phyloP scores from a whole-genome alignment of 768 basidiomycete genomes.

The Hortiboletus flavorubellus region DNA sequence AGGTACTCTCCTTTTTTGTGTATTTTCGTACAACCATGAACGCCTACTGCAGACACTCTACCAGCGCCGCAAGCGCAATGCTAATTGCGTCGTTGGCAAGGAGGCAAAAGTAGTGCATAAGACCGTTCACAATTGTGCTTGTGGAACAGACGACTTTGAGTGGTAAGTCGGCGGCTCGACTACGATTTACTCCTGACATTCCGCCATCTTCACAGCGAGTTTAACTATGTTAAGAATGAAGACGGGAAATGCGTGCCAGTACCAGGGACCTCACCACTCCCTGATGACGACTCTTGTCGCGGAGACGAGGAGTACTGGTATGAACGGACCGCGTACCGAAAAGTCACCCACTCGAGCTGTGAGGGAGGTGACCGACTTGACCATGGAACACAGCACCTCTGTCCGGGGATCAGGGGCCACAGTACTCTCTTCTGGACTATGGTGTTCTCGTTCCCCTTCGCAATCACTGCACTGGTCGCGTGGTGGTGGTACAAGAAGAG shows the following conservation, averaged over 20 bases:
- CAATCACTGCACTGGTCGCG: slow-evolving; percentile 68
- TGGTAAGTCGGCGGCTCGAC: slow-evolving; percentile 55
- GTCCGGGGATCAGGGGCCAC: slow-evolving; percentile 77
- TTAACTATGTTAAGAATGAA: slow-evolving; percentile 75
- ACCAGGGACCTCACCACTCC: slow-evolving; percentile 60
- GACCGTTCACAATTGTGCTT: slow-evolving; percentile 69
- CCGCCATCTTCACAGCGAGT: slow-evolving; percentile 59
- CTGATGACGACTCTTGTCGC: slow-evolving; percentile 60
- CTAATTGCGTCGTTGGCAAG: slow-evolving; percentile 82
- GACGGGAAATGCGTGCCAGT: slow-evolving; percentile 76
- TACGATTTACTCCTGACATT: not conserved
- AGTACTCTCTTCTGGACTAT: slow-evolving; percentile 82
- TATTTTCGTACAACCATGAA: not conserved
- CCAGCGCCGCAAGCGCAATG: slow-evolving; percentile 77
- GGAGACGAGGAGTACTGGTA: slow-evolving; percentile 82
- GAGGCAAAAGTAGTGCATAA: slow-evolving; percentile 49
- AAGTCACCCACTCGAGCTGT: slow-evolving; percentile 87
- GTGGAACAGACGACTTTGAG: slow-evolving; percentile 80
- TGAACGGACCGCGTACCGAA: slow-evolving; percentile 86
- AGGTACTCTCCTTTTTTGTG: slow-evolving; percentile 44
- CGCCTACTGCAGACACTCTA: slow-evolving; percentile 66
- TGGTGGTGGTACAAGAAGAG: slow-evolving; percentile 81
- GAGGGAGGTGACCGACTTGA: slow-evolving; percentile 79
- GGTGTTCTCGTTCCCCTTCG: slow-evolving; percentile 72
- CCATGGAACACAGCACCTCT: slow-evolving; percentile 66